Evolutionary conservation across 257 asterid genomes (phyloP).

Genomic region (Plantago ovata): DNA sequence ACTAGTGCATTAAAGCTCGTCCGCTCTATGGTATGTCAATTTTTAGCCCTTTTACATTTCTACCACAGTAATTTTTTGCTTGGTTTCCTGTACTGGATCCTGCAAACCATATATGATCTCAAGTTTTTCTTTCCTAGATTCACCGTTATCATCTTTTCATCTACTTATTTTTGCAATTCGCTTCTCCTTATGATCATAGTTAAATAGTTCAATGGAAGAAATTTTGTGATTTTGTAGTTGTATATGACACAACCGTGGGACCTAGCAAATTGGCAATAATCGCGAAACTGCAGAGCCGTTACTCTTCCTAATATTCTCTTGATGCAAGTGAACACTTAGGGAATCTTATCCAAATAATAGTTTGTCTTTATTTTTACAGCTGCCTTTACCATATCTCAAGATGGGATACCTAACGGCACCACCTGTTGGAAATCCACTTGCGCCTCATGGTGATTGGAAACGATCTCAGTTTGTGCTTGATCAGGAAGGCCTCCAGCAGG

Average conservation of each 20-base stretch:
- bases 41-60: conserved; percentile 10
- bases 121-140: conserved; percentile 7
- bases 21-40: conserved; percentile 76
- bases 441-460: conserved; percentile 97
- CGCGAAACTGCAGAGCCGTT: neutral
- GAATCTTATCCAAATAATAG: conserved; percentile 4
- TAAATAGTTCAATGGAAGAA: neutral
- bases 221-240: neutral
- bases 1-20: conserved; percentile 97
- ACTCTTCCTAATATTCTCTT: neutral
- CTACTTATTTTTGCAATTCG: conserved; percentile 6
- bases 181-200: conserved; percentile 5
- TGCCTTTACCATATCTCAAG: conserved; percentile 91
- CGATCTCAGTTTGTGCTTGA: conserved; percentile 74
- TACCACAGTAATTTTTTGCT: neutral
- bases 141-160: conserved; percentile 10
- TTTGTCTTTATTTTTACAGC: conserved; percentile 48
- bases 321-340: neutral
- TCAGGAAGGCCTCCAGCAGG: conserved; percentile 96
- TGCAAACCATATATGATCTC: neutral
- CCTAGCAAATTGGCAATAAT: no score
- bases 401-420: conserved; percentile 91
- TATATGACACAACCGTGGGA: conserved; percentile 6
- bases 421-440: conserved; percentile 80
- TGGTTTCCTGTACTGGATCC: conserved; percentile 9